phyloP scores from a whole-genome alignment of 352 stramenopile genomes.

The Globisporangium parvum region DNA sequence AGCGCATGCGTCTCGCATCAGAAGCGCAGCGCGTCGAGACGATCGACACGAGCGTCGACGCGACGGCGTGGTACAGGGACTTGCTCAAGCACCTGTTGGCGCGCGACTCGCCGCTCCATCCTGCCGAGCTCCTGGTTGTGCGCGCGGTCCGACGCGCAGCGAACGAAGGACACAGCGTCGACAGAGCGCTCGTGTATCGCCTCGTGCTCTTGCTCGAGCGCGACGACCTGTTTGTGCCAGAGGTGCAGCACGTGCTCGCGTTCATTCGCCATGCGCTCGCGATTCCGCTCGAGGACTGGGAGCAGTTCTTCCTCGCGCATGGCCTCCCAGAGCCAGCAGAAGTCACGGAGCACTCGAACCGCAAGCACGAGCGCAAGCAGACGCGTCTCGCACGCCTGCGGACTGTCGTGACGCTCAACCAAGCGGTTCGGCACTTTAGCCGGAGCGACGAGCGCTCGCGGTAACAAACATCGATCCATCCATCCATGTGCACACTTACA shows the following conservation, averaged over 20 bases:
- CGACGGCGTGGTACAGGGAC: slow-evolving; percentile 43
- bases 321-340: slow-evolving; percentile 27
- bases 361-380: slow-evolving; percentile 18
- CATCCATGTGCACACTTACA: neutral
- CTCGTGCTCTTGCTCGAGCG: slow-evolving; percentile 37
- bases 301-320: slow-evolving; percentile 32
- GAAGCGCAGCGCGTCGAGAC: slow-evolving; percentile 30
- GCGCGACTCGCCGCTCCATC: slow-evolving; percentile 29
- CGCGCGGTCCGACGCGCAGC: slow-evolving; percentile 39
- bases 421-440: slow-evolving; percentile 24
- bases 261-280: slow-evolving; percentile 34
- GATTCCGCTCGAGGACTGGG: slow-evolving; percentile 34
- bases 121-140: slow-evolving; percentile 49
- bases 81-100: slow-evolving; percentile 40
- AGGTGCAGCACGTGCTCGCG: slow-evolving; percentile 47
- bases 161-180: slow-evolving; percentile 40
- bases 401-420: slow-evolving; percentile 23
- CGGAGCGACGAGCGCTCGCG: neutral
- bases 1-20: slow-evolving; percentile 39
- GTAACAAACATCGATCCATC: neutral
- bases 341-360: slow-evolving; percentile 20
- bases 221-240: slow-evolving; percentile 35
- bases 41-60: slow-evolving; percentile 22
- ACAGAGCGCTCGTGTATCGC: slow-evolving; percentile 29
- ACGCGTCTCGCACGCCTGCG: slow-evolving; percentile 20